Conservation (phyloP, 163 green algal species). For the Chloromonas sp. region DNA sequence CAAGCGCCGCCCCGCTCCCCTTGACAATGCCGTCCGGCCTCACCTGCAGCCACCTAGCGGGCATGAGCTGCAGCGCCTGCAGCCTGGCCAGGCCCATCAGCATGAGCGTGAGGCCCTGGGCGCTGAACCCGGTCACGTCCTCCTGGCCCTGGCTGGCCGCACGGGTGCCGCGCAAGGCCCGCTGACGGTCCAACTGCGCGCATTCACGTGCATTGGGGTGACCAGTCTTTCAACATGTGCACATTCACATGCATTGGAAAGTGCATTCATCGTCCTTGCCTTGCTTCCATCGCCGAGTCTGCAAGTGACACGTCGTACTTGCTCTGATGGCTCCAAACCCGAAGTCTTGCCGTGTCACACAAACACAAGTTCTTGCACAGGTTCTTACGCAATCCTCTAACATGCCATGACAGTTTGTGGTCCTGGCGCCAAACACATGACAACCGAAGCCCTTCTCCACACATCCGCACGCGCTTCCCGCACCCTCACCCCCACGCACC, state of each 20-base stretch:
- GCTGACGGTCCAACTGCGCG: neutral
- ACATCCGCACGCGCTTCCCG: neutral
- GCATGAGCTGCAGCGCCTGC: neutral
- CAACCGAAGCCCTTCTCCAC: neutral
- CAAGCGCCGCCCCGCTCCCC: too few species aligned
- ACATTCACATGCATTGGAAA: neutral
- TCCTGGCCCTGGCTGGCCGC: neutral
- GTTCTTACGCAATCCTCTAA: neutral
- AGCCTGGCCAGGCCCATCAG: neutral
- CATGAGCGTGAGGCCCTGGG: constrained; percentile 1
- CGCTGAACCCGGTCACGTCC: neutral
- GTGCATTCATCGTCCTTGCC: neutral
- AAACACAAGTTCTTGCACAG: neutral
- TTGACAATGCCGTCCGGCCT: neutral
- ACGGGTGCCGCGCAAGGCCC: neutral
- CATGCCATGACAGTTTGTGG: neutral
- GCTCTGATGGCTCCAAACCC: neutral
- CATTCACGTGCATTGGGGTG: neutral
- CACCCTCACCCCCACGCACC: too few species aligned
- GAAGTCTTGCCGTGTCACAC: neutral
- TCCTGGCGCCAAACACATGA: neutral
- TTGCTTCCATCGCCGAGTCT: neutral
- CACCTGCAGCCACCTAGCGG: neutral
- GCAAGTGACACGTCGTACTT: neutral
- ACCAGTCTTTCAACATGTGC: neutral